Evolutionary conservation across 345 rosid genomes (phyloP), one percentile per base, ranked within the genome.

Genomic region (Eucalyptus marginata): DNA sequence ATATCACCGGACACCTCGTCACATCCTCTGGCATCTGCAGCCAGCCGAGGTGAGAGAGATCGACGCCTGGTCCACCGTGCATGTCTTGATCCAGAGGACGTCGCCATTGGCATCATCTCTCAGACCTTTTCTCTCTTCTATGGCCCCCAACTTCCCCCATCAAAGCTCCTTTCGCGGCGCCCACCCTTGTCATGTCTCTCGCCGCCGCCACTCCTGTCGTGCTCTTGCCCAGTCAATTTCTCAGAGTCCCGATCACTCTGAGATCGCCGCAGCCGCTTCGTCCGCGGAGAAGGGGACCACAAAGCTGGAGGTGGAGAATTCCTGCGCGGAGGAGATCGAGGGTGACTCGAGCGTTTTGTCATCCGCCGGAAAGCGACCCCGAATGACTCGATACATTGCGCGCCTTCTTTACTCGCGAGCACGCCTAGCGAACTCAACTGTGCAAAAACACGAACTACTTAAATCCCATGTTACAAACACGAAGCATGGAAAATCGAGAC

Each of bases 231-330:
- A 47, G 85, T 86, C 40, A 88, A 92, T 90, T 92, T 93, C 88
- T 93, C 94, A 87, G 56, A 88, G 64, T 91, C 96, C 76, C 90
- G 93, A 86, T 94, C 98, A 52, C 90, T 92, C 89, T 92, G 93
- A 50, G 92, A 93, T 91, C 93, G 93, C 91, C 92, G 93, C 90
- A 97, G 54, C 71, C 96, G 93, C 91, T 94, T 95, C 8, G 96
- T 93, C 49, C 92, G 93, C 1, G 96, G 98, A 86, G 99, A 96
- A 88, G 97, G 98, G 89, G 98, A 97, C 83, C 90, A 90, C 29
- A 95, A 92, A 62, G 86, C 88, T 56, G 91, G 93, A 52, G 90
- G 88, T 49, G 36, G 29, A 1, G 93, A 89, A 79, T 87, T 91
- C 9, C 88, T 86, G 81, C 44, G 93, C 51, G 80, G 90, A 15